Percentiles rank a stretch among this genome's conserved stretches.
phyloP scores from a whole-genome alignment of 768 basidiomycete species.

The Xerocomus potaroensis region DNA sequence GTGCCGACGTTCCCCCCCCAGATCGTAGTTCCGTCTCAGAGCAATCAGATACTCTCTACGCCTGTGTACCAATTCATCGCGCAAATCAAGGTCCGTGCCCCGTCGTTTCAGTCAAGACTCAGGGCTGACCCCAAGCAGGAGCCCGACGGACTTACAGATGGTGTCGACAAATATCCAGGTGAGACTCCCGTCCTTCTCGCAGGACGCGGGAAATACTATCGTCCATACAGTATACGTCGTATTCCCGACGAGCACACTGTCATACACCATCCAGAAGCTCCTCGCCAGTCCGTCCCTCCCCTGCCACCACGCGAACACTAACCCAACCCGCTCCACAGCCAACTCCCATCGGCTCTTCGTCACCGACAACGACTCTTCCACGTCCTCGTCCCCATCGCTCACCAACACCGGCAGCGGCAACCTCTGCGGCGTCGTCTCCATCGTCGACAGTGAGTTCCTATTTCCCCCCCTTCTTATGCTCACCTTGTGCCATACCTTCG shows the following conservation, averaged over 20 bases:
- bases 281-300: slow-evolving; percentile 61
- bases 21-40: slow-evolving; percentile 78
- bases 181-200: slow-evolving; percentile 3
- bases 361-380: slow-evolving; percentile 50
- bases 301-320: slow-evolving; percentile 1
- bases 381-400: slow-evolving; percentile 46
- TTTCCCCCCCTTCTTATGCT: background rate
- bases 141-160: slow-evolving; percentile 73
- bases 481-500: background rate
- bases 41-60: slow-evolving; percentile 68
- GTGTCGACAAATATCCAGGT: slow-evolving; percentile 78
- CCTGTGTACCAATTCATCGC: slow-evolving; percentile 68
- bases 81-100: slow-evolving; percentile 56
- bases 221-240: slow-evolving; percentile 64
- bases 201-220: background rate
- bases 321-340: slow-evolving; percentile 40
- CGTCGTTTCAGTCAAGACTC: background rate
- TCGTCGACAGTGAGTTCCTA: slow-evolving; percentile 78
- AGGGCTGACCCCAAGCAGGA: slow-evolving; percentile 37
- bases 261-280: slow-evolving; percentile 74
- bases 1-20: slow-evolving; percentile 23
- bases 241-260: slow-evolving; percentile 55
- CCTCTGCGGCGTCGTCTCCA: slow-evolving; percentile 73
- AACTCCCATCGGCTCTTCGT: slow-evolving; percentile 79
- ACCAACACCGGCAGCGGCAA: slow-evolving; percentile 36